A percentile compares a stretch with the other conserved stretches of the same genome.
phyloP scores from a whole-genome alignment of 2,329 filamentous ascomycete genomes.

The Calonectria fujianensis region DNA sequence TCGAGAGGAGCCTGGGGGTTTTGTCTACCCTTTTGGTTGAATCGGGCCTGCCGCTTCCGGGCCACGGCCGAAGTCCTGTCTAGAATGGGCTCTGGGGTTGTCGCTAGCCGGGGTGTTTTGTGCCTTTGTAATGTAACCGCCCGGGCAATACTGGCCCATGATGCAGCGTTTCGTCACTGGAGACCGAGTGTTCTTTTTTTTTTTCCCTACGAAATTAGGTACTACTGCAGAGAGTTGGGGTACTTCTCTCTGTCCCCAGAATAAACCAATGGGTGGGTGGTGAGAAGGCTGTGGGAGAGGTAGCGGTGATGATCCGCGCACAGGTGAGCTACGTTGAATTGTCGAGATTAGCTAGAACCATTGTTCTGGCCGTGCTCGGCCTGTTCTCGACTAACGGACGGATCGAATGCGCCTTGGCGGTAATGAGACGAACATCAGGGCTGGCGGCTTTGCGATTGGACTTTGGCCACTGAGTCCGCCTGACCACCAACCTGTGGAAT shows the following conservation, averaged over 20 bases:
- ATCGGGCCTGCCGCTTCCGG: constrained; percentile 27
- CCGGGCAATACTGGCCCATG: constrained; percentile 46
- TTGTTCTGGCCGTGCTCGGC: neutral
- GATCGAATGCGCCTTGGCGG: neutral
- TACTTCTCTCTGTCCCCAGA: neutral
- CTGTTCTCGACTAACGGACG: neutral
- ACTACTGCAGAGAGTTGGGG: neutral
- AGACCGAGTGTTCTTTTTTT: neutral
- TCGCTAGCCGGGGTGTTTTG: constrained; percentile 41
- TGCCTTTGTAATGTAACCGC: constrained; percentile 47
- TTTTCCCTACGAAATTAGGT: neutral
- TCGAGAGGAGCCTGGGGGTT: constrained; percentile 12
- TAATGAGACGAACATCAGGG: neutral
- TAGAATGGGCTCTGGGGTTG: constrained; percentile 19
- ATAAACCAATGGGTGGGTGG: constrained; percentile 6
- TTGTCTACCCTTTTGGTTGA: constrained; percentile 25
- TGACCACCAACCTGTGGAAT: neutral
- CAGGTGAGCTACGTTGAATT: neutral
- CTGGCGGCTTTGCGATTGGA: neutral
- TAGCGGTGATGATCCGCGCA: neutral
- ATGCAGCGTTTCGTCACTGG: constrained; percentile 44
- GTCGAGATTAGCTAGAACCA: neutral
- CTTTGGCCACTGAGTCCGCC: neutral
- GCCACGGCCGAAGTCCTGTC: constrained; percentile 21
- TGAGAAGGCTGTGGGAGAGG: constrained; percentile 16